phyloP scores from a whole-genome alignment of 2,329 filamentous ascomycete species.

The Fusarium sp. region DNA sequence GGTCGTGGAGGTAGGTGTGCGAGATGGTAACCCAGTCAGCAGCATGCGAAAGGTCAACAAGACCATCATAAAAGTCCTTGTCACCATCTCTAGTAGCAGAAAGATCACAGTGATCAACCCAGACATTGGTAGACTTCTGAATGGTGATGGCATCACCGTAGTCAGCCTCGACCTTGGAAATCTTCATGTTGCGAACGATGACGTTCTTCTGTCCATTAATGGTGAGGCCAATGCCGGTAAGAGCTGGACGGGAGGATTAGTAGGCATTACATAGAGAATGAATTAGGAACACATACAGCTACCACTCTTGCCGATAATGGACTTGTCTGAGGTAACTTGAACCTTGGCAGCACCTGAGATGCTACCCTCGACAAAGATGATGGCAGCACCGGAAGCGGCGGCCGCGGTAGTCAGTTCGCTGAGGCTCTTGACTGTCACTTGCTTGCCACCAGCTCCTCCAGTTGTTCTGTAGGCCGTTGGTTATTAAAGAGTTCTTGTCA shows the following conservation, averaged over 20 bases:
- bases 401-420: conserved; percentile 32
- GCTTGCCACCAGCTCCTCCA: conserved; percentile 26
- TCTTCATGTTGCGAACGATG: conserved; percentile 68
- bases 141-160: conserved; percentile 65
- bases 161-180: conserved; percentile 59
- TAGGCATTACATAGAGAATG: not conserved
- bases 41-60: conserved; percentile 59
- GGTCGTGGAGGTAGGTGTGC: conserved; percentile 58
- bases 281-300: conserved; percentile 29
- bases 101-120: conserved; percentile 61
- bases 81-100: conserved; percentile 51
- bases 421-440: conserved; percentile 33
- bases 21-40: conserved; percentile 59
- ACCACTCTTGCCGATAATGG: conserved; percentile 38
- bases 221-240: conserved; percentile 35
- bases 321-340: conserved; percentile 38
- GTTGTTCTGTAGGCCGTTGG: conserved; percentile 16
- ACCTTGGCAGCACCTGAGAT: conserved; percentile 43
- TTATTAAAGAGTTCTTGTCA: not conserved
- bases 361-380: conserved; percentile 37
- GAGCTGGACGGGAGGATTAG: conserved; percentile 9
- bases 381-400: conserved; percentile 12
- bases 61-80: conserved; percentile 59
- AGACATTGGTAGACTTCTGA: conserved; percentile 61
- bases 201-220: conserved; percentile 57